These are phyloP conservation scores for Cicer pinnatifidum DNA, from an alignment of 306 rosid genomes.

Conservation along the genomic window DNA sequence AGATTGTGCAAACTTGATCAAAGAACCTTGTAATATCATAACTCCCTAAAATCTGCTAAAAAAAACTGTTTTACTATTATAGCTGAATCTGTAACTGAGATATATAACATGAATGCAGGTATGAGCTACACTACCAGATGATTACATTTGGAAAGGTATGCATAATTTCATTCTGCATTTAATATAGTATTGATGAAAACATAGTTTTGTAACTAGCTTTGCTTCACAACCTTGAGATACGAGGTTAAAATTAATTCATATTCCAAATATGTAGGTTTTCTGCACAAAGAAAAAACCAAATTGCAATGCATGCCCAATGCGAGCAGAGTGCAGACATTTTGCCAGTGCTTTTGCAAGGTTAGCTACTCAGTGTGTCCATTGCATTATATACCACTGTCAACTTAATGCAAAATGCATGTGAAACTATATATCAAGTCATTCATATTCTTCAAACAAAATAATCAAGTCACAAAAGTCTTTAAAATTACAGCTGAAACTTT, in stretches of 20 bases:
- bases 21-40: constrained; percentile 71
- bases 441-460: constrained; percentile 24
- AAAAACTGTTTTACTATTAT: constrained; percentile 25
- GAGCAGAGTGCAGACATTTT: constrained; percentile 97
- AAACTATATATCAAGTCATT: constrained; percentile 18
- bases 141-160: constrained; percentile 95
- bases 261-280: constrained; percentile 72
- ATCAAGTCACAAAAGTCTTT: constrained; percentile 30
- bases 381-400: constrained; percentile 37
- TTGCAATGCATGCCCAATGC: constrained; percentile 98
- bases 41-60: constrained; percentile 22
- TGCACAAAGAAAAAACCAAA: constrained; percentile 93
- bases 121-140: constrained; percentile 95
- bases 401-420: constrained; percentile 24
- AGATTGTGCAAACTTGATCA: constrained; percentile 97
- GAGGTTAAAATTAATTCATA: constrained; percentile 38
- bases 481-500: constrained; percentile 38
- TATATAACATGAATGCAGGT: constrained; percentile 58
- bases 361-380: constrained; percentile 40
- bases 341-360: constrained; percentile 99
- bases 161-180: constrained; percentile 23
- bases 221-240: constrained; percentile 21
- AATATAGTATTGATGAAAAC: constrained; percentile 14
- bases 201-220: constrained; percentile 34
- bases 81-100: constrained; percentile 46